Conservation (phyloP, 129 eudicot species). For the Centrapalus pauciflorus region DNA sequence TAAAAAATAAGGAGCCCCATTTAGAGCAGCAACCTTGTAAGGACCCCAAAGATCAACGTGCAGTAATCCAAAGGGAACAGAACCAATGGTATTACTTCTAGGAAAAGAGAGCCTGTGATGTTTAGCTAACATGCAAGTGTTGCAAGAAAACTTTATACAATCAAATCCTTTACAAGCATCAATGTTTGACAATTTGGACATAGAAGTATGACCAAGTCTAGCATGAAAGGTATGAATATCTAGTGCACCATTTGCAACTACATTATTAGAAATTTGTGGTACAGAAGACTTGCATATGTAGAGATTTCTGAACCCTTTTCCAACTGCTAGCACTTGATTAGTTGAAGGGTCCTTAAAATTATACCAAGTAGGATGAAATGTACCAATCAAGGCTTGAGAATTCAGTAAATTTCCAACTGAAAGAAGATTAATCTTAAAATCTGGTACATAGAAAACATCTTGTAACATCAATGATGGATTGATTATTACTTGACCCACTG, state of each 20-base stretch:
- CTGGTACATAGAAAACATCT: not conserved
- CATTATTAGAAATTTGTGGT: not conserved
- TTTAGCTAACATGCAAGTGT: not conserved
- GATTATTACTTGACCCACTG: not conserved
- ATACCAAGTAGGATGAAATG: not conserved
- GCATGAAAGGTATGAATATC: not conserved
- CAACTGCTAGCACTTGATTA: not conserved
- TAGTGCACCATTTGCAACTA: too few species aligned
- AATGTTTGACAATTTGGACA: not conserved
- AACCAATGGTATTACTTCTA: not conserved
- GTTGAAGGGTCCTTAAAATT: not conserved
- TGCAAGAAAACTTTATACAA: not conserved
- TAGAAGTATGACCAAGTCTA: not conserved
- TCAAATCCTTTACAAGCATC: not conserved
- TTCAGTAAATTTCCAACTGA: not conserved
- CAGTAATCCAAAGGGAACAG: not conserved
- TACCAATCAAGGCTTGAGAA: not conserved
- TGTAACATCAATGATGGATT: not conserved
- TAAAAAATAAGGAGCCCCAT: not conserved
- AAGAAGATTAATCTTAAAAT: not conserved
- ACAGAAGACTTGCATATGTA: not conserved
- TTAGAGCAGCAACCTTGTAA: not conserved
- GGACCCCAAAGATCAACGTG: not conserved
- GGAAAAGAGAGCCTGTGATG: not conserved
- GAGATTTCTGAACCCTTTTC: not conserved